Evolutionary conservation across 106 monocot species (phyloP).

Genomic region (Platanthera guangdongensis): DNA sequence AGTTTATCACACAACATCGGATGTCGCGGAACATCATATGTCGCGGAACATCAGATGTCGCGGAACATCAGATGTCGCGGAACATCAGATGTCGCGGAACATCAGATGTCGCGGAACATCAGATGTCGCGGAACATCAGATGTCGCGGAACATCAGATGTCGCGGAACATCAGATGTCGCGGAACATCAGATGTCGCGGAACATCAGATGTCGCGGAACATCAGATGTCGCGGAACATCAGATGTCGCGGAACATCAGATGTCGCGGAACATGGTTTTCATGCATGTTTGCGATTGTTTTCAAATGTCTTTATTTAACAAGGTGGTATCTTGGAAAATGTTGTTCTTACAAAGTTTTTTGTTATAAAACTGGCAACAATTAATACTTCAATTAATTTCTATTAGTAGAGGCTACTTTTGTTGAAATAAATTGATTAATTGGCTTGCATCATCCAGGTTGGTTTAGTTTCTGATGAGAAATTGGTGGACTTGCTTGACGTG

Average conservation of each 20-base stretch:
- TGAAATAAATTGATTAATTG: neutral
- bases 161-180: no score
- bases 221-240: no score
- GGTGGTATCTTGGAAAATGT: neutral
- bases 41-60: neutral
- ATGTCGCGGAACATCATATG: no score
- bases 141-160: neutral
- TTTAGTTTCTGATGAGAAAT: conserved; percentile 79
- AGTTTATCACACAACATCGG: neutral
- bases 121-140: no score
- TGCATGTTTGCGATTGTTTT: neutral
- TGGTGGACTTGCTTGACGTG: conserved; percentile 88
- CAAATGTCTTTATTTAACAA: neutral
- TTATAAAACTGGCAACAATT: neutral
- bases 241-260: neutral
- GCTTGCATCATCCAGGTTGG: conserved; percentile 53
- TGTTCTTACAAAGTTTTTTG: neutral
- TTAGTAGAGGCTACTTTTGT: conserved; percentile 3
- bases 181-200: neutral
- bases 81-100: neutral
- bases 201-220: neutral
- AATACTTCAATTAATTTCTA: neutral
- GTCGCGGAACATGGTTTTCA: no score
- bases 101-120: neutral
- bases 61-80: no score